These are phyloP conservation scores for Avena eriantha DNA, from an alignment of 176 grass and related monocot genomes.

Conservation along the genomic window DNA sequence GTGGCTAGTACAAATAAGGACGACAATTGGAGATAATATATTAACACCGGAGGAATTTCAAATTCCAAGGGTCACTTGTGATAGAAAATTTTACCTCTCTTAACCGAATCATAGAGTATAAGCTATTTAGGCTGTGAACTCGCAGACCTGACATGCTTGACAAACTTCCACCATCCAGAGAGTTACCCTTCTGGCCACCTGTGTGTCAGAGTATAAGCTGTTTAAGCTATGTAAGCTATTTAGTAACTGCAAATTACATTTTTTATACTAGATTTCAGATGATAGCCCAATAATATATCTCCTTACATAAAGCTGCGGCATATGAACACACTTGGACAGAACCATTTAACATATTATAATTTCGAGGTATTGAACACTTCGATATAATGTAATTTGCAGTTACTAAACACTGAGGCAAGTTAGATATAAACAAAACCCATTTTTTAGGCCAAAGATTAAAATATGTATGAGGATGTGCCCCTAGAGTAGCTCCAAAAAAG, in stretches of 20 bases:
- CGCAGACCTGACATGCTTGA: conserved; percentile 44
- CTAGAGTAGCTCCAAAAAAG: not conserved
- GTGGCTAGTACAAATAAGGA: conserved; percentile 63
- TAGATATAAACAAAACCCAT: not conserved
- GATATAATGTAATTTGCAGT: not conserved
- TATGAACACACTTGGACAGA: not conserved
- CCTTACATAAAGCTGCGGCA: not conserved
- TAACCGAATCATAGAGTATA: conserved; percentile 63
- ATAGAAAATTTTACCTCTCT: conserved; percentile 67
- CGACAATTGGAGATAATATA: conserved; percentile 35
- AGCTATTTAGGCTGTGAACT: conserved; percentile 50
- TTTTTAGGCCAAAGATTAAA: conserved; percentile 15
- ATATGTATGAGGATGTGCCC: not conserved
- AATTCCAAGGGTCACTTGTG: conserved; percentile 13
- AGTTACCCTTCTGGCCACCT: conserved; percentile 48
- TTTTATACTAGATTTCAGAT: conserved; percentile 29
- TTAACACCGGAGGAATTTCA: conserved; percentile 17
- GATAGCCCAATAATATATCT: conserved; percentile 12
- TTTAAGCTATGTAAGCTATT: too few relatives aligned
- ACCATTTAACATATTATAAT: not conserved
- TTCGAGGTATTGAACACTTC: conserved; percentile 19
- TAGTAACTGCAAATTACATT: not conserved
- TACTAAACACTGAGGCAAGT: conserved; percentile 1
- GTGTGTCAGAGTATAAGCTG: too few relatives aligned
- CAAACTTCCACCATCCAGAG: conserved; percentile 49